These are phyloP conservation scores for Tolypocladium tropicale DNA, from an alignment of 2,329 filamentous ascomycete species.

Conservation along the genomic window DNA sequence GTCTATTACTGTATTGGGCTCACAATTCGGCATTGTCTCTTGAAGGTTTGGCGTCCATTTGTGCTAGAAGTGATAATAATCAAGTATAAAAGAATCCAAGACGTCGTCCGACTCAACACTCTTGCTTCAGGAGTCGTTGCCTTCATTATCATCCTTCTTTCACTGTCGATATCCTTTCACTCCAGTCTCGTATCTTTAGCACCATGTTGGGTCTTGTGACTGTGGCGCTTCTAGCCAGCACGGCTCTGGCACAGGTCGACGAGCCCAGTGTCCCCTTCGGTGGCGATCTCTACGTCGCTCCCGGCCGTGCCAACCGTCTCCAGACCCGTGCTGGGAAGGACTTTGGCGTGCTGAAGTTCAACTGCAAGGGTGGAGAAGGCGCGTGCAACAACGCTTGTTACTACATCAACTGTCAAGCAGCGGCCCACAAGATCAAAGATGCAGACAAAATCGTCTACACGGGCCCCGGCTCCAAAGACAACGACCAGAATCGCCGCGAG, in stretches of 20 bases:
- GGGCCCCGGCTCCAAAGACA: not conserved
- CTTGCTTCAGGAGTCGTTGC: not conserved
- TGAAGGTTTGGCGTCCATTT: no score
- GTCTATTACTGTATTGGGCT: not conserved
- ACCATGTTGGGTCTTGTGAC: not conserved
- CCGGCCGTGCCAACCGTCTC: not conserved
- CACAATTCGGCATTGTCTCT: not conserved
- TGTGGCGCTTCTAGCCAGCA: not conserved
- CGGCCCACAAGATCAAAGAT: not conserved
- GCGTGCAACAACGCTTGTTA: not conserved
- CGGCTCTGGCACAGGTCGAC: not conserved
- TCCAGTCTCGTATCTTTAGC: no score
- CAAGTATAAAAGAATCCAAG: not conserved
- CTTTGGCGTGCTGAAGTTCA: not conserved
- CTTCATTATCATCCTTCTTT: not conserved
- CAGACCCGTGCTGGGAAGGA: not conserved
- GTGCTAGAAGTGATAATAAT: not conserved
- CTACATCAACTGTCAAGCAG: not conserved
- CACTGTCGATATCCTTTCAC: not conserved
- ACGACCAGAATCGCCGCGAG: not conserved
- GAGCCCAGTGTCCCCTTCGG: not conserved
- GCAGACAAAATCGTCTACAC: not conserved
- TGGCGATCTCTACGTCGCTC: not conserved
- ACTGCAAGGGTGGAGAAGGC: not conserved
- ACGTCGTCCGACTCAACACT: not conserved